Evolutionary conservation across 805 yeast species (phyloP).

Genomic region (Saturnispora sekii): DNA sequence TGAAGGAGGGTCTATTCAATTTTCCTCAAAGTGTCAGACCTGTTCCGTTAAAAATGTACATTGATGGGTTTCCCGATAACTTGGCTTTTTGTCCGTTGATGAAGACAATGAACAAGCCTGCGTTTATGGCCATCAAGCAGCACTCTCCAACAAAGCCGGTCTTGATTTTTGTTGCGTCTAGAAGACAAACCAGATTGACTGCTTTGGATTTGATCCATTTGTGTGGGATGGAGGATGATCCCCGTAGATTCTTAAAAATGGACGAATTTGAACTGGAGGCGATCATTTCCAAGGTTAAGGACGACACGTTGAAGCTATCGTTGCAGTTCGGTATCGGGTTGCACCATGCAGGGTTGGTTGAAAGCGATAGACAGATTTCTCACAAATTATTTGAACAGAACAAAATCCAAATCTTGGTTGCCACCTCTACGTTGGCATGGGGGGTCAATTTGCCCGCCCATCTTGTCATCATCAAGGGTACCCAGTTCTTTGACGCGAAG

Average conservation of each 20-base stretch:
- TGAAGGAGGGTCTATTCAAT: constrained; percentile 63
- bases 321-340: constrained; percentile 73
- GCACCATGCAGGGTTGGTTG: constrained; percentile 77
- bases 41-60: constrained; percentile 78
- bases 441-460: constrained; percentile 80
- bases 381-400: constrained; percentile 61
- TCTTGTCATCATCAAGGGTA: constrained; percentile 69
- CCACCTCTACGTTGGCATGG: constrained; percentile 83
- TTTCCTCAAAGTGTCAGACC: constrained; percentile 79
- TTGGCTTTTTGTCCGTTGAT: constrained; percentile 73
- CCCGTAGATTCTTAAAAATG: constrained; percentile 60
- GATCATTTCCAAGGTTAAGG: constrained; percentile 50
- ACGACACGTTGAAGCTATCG: constrained; percentile 68
- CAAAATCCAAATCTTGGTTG: constrained; percentile 62
- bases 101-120: constrained; percentile 87
- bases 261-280: constrained; percentile 50
- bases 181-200: constrained; percentile 74
- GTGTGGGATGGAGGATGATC: constrained; percentile 72
- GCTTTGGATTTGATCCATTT: constrained; percentile 69
- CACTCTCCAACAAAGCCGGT: constrained; percentile 84
- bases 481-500: constrained; percentile 53
- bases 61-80: constrained; percentile 78
- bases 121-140: constrained; percentile 83
- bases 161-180: constrained; percentile 73
- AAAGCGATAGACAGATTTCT: constrained; percentile 58